Evolutionary conservation across 2,329 filamentous ascomycete genomes (phyloP).

Genomic region (Colletotrichum gigasporum): DNA sequence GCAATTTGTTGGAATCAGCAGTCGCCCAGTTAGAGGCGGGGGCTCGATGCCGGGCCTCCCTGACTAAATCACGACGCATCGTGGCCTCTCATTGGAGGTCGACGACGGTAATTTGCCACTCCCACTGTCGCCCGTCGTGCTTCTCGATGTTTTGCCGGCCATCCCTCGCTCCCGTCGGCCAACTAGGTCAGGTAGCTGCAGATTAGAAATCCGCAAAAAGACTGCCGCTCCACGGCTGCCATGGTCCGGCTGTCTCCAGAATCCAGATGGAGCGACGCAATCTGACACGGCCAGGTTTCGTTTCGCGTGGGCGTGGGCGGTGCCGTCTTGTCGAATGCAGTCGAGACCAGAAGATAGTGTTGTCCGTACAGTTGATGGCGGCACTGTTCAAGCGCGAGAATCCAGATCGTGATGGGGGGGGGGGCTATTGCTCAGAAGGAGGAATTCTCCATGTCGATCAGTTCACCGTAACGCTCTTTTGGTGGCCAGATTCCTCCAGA

Average conservation of each 20-base stretch:
- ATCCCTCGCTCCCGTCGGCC: slow-evolving; percentile 6
- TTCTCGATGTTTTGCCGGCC: slow-evolving; percentile 4
- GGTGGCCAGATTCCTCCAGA: slow-evolving; percentile 21
- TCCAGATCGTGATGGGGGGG: slow-evolving; percentile 17
- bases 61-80: neutral
- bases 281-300: slow-evolving; percentile 16
- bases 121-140: neutral
- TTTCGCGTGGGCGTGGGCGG: too few relatives aligned
- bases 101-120: slow-evolving; percentile 21
- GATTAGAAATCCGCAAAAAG: slow-evolving; percentile 24
- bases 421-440: neutral
- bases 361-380: neutral
- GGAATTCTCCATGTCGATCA: slow-evolving; percentile 20
- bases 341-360: neutral
- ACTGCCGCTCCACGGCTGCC: neutral
- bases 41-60: slow-evolving; percentile 14
- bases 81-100: slow-evolving; percentile 14
- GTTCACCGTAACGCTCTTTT: slow-evolving; percentile 21
- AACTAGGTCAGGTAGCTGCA: neutral
- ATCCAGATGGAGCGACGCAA: neutral
- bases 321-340: slow-evolving; percentile 9
- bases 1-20: slow-evolving; percentile 28
- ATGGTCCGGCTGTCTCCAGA: neutral
- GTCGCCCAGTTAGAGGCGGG: slow-evolving; percentile 8
- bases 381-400: slow-evolving; percentile 9